Evolutionary conservation across 1,139 yeast species (phyloP).

Genomic region (Magnusiomyces tetraspermus): DNA sequence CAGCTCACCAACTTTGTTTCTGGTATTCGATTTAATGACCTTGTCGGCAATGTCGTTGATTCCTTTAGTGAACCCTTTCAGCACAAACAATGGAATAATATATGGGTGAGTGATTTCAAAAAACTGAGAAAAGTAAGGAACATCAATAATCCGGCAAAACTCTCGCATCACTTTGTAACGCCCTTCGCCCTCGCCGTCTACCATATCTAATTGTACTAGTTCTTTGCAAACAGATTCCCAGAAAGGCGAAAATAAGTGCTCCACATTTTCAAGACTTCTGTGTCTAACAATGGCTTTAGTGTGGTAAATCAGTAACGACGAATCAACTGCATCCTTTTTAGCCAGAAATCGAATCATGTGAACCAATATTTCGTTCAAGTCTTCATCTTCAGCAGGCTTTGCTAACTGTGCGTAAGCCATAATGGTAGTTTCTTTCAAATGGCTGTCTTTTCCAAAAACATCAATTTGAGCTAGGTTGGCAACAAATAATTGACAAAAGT

Average conservation of each 20-base stretch:
- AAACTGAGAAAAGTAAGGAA: constrained; percentile 62
- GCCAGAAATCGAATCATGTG: constrained; percentile 53
- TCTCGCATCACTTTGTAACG: constrained; percentile 42
- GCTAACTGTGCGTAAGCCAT: constrained; percentile 55
- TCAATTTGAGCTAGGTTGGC: constrained; percentile 34
- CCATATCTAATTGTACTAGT: constrained; percentile 40
- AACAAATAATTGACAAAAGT: constrained; percentile 16
- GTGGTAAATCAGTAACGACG: constrained; percentile 54
- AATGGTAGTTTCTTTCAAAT: constrained; percentile 55
- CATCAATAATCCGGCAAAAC: constrained; percentile 56
- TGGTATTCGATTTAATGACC: background rate
- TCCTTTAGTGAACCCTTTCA: constrained; percentile 32
- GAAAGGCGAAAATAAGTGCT: constrained; percentile 66
- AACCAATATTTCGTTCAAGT: constrained; percentile 50
- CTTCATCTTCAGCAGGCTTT: constrained; percentile 49
- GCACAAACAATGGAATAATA: constrained; percentile 34
- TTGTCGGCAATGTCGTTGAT: constrained; percentile 37
- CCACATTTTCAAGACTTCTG: constrained; percentile 30
- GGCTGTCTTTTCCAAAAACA: constrained; percentile 17
- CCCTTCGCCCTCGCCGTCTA: background rate
- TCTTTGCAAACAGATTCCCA: constrained; percentile 65
- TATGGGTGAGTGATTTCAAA: constrained; percentile 70
- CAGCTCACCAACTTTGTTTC: constrained; percentile 33
- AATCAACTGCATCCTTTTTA: constrained; percentile 50
- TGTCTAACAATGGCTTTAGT: constrained; percentile 40